phyloP scores from a whole-genome alignment of 768 basidiomycete genomes.

The Lactifluus pinguis region DNA sequence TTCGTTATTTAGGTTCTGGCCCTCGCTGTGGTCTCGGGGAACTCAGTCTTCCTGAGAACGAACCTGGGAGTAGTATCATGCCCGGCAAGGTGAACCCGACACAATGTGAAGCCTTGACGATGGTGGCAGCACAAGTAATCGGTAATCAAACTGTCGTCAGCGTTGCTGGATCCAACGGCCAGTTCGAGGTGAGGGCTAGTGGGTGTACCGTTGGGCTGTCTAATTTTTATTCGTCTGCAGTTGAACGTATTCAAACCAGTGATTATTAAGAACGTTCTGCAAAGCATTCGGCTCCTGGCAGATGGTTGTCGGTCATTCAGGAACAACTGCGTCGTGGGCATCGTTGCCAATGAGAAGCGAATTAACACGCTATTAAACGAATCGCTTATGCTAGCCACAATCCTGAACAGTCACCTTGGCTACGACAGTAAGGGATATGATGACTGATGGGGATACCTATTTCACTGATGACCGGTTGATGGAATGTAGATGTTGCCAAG shows the following conservation, averaged over 20 bases:
- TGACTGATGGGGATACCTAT: background rate
- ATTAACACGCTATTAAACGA: slow-evolving; percentile 86
- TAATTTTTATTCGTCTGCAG: slow-evolving; percentile 30
- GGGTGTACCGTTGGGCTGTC: background rate
- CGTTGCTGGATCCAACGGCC: slow-evolving; percentile 88
- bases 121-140: slow-evolving; percentile 98
- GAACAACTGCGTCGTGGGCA: slow-evolving; percentile 93
- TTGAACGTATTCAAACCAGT: slow-evolving; percentile 99
- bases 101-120: slow-evolving; percentile 96
- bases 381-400: slow-evolving; percentile 96
- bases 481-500: slow-evolving; percentile 78
- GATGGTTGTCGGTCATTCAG: slow-evolving; percentile 96
- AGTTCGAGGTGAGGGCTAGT: slow-evolving; percentile 71
- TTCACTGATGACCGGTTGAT: slow-evolving; percentile 18
- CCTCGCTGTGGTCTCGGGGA: slow-evolving; percentile 97
- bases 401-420: slow-evolving; percentile 90
- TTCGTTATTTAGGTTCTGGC: slow-evolving; percentile 94
- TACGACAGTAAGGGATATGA: slow-evolving; percentile 82
- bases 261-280: slow-evolving; percentile 94
- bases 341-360: slow-evolving; percentile 91
- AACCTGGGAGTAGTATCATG: slow-evolving; percentile 99
- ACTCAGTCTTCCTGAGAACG: slow-evolving; percentile 91
- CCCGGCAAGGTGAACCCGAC: slow-evolving; percentile 99
- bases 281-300: slow-evolving; percentile 86
- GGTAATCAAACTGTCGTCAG: slow-evolving; percentile 93